Evolutionary conservation across 352 stramenopile genomes (phyloP).

Genomic region (Phytophthora agathidicida): DNA sequence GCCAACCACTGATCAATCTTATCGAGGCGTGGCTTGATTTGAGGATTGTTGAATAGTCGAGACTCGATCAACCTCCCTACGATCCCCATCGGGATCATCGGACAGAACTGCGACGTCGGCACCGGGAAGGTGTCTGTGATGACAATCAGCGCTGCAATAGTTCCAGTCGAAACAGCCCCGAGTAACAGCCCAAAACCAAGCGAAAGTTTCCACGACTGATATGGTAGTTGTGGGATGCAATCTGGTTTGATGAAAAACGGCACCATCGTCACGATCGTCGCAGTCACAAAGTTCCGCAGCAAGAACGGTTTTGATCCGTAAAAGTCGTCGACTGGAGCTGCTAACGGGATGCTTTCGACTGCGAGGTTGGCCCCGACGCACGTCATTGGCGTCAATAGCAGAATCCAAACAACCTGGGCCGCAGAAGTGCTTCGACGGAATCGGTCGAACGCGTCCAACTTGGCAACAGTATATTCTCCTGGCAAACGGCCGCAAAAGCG

Average conservation of each 20-base stretch:
- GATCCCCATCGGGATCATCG: slow-evolving; percentile 14
- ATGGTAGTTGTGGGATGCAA: slow-evolving; percentile 25
- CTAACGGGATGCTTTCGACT: slow-evolving; percentile 34
- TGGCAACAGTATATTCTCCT: slow-evolving; percentile 38
- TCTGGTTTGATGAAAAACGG: slow-evolving; percentile 15
- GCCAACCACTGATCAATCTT: slow-evolving; percentile 16
- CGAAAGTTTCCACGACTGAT: slow-evolving; percentile 16
- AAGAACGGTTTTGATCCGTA: slow-evolving; percentile 23
- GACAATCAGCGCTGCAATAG: slow-evolving; percentile 17
- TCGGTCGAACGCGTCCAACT: slow-evolving; percentile 28
- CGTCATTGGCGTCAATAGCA: slow-evolving; percentile 28
- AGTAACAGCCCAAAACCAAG: slow-evolving; percentile 12
- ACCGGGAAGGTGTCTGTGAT: slow-evolving; percentile 34
- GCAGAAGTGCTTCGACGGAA: slow-evolving; percentile 5
- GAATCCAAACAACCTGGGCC: neutral
- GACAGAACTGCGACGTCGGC: slow-evolving; percentile 29
- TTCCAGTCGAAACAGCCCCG: slow-evolving; percentile 13
- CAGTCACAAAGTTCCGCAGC: slow-evolving; percentile 20
- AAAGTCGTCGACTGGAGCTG: slow-evolving; percentile 8
- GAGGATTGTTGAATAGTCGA: neutral
- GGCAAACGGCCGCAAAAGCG: slow-evolving; percentile 5
- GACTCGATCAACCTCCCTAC: neutral
- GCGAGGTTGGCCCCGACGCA: slow-evolving; percentile 23
- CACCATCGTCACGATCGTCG: neutral
- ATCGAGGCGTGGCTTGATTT: neutral